Percentiles rank a stretch among this genome's conserved stretches.
phyloP scores from a whole-genome alignment of 2,329 filamentous ascomycete species.

The Plectosphaerella plurivora region DNA sequence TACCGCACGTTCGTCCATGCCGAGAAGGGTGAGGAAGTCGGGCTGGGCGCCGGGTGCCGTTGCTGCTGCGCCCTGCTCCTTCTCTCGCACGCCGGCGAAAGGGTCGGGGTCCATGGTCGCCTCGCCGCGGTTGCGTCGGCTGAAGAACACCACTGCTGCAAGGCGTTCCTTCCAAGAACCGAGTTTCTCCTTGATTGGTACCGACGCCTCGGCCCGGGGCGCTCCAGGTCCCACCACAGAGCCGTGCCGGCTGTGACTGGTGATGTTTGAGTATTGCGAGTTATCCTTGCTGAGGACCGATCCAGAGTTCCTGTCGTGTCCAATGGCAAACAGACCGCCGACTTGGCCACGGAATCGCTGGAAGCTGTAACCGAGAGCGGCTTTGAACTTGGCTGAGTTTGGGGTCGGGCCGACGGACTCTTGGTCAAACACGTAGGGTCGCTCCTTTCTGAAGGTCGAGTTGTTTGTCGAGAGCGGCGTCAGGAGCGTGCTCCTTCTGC shows the following conservation, averaged over 20 bases:
- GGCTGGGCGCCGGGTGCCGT: constrained; percentile 23
- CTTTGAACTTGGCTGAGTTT: constrained; percentile 33
- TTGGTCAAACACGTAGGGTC: constrained; percentile 36
- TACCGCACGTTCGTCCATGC: constrained; percentile 36
- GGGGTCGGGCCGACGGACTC: constrained; percentile 46
- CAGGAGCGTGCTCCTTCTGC: constrained; percentile 42
- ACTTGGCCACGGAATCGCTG: constrained; percentile 28
- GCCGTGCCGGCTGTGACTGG: constrained; percentile 31
- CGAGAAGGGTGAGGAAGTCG: constrained; percentile 37
- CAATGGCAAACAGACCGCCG: constrained; percentile 9
- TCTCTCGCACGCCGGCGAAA: constrained; percentile 19
- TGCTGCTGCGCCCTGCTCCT: constrained; percentile 12
- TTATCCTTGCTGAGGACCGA: constrained; percentile 24
- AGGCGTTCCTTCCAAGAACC: constrained; percentile 42
- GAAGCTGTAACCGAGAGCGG: constrained; percentile 30
- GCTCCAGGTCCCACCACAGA: constrained; percentile 18
- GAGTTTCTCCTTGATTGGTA: constrained; percentile 31
- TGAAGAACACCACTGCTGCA: constrained; percentile 31
- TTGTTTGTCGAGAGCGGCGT: constrained; percentile 39
- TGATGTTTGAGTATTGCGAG: constrained; percentile 9
- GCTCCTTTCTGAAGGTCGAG: constrained; percentile 14
- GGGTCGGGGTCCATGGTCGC: constrained; percentile 18
- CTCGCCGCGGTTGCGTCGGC: constrained; percentile 27
- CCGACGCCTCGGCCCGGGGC: not conserved
- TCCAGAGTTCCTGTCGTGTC: not conserved